phyloP scores from a whole-genome alignment of 768 basidiomycete genomes.

The Termitomyces sp. region DNA sequence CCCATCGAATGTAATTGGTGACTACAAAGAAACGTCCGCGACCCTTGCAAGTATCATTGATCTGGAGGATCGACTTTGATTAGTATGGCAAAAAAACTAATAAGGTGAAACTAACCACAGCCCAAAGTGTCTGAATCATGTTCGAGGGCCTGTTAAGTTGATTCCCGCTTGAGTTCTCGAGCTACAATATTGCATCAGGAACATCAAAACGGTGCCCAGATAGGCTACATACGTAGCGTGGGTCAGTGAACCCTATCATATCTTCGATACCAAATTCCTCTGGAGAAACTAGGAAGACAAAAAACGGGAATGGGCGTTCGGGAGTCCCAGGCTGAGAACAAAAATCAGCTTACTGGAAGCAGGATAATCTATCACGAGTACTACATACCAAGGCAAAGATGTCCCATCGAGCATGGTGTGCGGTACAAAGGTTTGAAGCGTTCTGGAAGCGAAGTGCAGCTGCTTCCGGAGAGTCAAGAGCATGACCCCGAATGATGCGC shows the following conservation, averaged over 20 bases:
- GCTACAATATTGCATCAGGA: constrained; percentile 6
- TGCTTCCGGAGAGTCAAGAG: constrained; percentile 5
- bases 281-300: constrained; percentile 21
- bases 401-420: constrained; percentile 24
- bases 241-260: constrained; percentile 14
- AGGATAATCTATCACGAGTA: not conserved
- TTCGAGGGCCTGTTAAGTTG: constrained; percentile 11
- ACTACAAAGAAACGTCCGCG: constrained; percentile 21
- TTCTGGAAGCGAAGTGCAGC: constrained; percentile 14
- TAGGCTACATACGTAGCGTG: constrained; percentile 13
- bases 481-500: constrained; percentile 9
- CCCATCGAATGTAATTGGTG: constrained; percentile 22
- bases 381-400: constrained; percentile 19
- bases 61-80: constrained; percentile 1
- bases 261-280: constrained; percentile 20
- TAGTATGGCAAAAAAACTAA: not conserved
- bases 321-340: constrained; percentile 9
- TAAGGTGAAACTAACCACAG: constrained; percentile 17
- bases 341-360: not conserved
- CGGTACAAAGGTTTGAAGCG: constrained; percentile 15
- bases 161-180: constrained; percentile 10
- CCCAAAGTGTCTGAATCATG: constrained; percentile 21
- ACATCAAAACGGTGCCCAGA: not conserved
- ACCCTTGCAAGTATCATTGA: constrained; percentile 19
- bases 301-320: constrained; percentile 14